These are phyloP conservation scores for Aspergillus haitiensis DNA, from an alignment of 495 filamentous ascomycete species.

Conservation along the genomic window DNA sequence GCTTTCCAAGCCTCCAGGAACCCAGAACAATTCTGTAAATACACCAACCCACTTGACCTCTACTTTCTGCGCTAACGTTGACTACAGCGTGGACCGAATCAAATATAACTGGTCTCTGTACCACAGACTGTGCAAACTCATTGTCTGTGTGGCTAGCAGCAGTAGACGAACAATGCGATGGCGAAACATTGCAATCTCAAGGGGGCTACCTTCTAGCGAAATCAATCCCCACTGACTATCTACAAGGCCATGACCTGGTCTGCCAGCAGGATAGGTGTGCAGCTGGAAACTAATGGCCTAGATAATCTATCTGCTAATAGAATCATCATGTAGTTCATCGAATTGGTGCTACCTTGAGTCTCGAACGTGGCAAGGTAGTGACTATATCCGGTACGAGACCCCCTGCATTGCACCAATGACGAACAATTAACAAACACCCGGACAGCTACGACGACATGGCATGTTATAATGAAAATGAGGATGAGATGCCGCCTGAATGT, in stretches of 20 bases:
- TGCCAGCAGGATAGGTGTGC: constrained; percentile 10
- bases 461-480: constrained; percentile 11
- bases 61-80: constrained; percentile 7
- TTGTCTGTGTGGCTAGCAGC: constrained; percentile 8
- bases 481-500: constrained; percentile 11
- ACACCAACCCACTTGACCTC: neutral
- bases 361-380: constrained; percentile 11
- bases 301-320: constrained; percentile 6
- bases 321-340: constrained; percentile 9
- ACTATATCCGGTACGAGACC: constrained; percentile 11
- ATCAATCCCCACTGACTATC: constrained; percentile 9
- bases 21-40: constrained; percentile 10
- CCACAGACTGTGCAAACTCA: constrained; percentile 8
- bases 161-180: constrained; percentile 1
- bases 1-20: constrained; percentile 7
- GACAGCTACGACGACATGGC: constrained; percentile 1
- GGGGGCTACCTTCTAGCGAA: constrained; percentile 5
- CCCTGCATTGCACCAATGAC: neutral
- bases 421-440: constrained; percentile 1
- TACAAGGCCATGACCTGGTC: constrained; percentile 9
- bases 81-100: constrained; percentile 6
- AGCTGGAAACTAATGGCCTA: neutral
- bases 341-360: constrained; percentile 11
- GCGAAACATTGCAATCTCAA: constrained; percentile 6
- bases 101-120: constrained; percentile 4